Percentiles rank a stretch among this genome's conserved stretches.
Evolutionary conservation across 164 flowering plant genomes (phyloP).

Genomic region (Malania oleifera): DNA sequence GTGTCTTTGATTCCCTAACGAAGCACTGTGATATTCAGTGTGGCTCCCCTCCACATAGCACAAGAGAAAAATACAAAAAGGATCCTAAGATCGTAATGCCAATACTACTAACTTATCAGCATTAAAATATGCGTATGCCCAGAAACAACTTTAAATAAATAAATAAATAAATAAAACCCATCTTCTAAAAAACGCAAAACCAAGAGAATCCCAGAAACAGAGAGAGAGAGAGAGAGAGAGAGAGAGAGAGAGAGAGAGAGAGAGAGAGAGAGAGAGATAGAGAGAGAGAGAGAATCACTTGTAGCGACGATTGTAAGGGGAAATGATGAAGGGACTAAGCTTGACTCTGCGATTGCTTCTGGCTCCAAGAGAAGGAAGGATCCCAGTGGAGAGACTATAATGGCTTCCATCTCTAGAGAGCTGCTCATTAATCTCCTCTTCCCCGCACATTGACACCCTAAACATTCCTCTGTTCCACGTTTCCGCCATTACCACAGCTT

Average conservation of each 20-base stretch:
- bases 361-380: slow-evolving; percentile 87
- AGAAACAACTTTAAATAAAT: no score
- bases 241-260: background rate
- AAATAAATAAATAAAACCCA: no score
- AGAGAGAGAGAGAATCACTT: slow-evolving; percentile 29
- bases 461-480: slow-evolving; percentile 23
- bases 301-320: slow-evolving; percentile 82
- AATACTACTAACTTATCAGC: background rate
- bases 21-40: no score
- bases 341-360: slow-evolving; percentile 64
- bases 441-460: slow-evolving; percentile 44
- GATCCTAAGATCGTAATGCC: no score
- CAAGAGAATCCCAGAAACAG: background rate
- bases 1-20: no score
- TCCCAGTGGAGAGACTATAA: slow-evolving; percentile 71
- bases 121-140: no score
- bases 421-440: slow-evolving; percentile 46
- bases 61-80: background rate
- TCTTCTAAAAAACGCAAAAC: no score
- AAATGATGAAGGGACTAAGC: slow-evolving; percentile 54
- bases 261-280: background rate
- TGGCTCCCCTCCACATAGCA: background rate
- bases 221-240: background rate
- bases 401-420: slow-evolving; percentile 80
- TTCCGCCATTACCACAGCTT: background rate